phyloP scores from a whole-genome alignment of 495 filamentous ascomycete genomes.

The Sporormia fimetaria region DNA sequence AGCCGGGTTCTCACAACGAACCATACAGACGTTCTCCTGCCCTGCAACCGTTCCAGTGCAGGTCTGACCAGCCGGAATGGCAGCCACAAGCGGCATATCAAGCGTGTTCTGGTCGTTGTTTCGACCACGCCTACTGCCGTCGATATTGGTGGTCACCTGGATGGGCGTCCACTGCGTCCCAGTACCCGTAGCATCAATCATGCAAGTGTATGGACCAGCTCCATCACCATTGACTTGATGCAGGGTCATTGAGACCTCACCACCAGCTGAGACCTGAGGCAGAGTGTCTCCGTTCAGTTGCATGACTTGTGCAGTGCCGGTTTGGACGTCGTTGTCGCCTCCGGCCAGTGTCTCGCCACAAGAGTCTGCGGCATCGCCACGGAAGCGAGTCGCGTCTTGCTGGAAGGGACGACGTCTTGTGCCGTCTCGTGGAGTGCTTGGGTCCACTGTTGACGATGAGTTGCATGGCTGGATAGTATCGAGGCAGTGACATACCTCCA shows the following conservation, averaged over 20 bases:
- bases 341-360: conserved; percentile 28
- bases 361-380: conserved; percentile 25
- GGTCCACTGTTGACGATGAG: conserved; percentile 34
- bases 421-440: conserved; percentile 41
- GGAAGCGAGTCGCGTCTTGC: conserved; percentile 43
- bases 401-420: conserved; percentile 43
- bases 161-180: conserved; percentile 32
- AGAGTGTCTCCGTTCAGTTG: conserved; percentile 34
- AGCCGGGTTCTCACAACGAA: conserved; percentile 41
- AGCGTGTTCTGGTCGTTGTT: conserved; percentile 9
- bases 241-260: conserved; percentile 42
- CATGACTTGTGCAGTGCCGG: conserved; percentile 39
- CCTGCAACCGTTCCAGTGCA: conserved; percentile 45
- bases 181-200: conserved; percentile 39
- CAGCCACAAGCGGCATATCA: conserved; percentile 31
- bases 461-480: not conserved
- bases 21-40: conserved; percentile 42
- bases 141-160: conserved; percentile 24
- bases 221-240: conserved; percentile 47
- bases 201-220: conserved; percentile 44
- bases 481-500: conserved; percentile 28
- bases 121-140: conserved; percentile 20
- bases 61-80: conserved; percentile 38
- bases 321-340: conserved; percentile 40
- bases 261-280: conserved; percentile 40